Evolutionary conservation across 139 green algal genomes (phyloP).

Genomic region (Dunaliella primolecta): DNA sequence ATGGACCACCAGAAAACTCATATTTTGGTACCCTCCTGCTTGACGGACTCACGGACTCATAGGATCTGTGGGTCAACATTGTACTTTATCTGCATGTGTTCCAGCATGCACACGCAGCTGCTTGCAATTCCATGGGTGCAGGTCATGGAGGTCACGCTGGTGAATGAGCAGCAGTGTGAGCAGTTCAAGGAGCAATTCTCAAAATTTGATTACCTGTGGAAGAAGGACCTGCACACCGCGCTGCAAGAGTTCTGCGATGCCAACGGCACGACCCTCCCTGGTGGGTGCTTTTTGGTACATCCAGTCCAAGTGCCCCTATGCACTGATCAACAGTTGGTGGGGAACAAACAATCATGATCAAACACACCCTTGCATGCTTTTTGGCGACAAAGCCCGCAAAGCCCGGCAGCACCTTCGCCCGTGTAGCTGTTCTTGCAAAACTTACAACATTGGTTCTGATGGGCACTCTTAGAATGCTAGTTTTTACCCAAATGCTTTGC

Average conservation of each 20-base stretch:
- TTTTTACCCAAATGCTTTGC: no score
- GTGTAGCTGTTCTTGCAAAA: no score
- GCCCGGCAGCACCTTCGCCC: no score
- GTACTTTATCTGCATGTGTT: not conserved
- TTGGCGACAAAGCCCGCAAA: no score
- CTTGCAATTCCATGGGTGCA: slow-evolving; percentile 6
- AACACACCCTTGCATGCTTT: no score
- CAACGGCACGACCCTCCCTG: slow-evolving; percentile 19
- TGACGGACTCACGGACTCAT: not conserved
- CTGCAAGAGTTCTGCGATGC: slow-evolving; percentile 56
- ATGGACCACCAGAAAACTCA: not conserved
- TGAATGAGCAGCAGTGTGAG: slow-evolving; percentile 72
- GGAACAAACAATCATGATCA: no score
- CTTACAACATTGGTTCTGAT: no score
- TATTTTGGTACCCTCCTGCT: slow-evolving; percentile 16
- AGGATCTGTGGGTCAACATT: not conserved
- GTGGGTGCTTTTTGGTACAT: not conserved
- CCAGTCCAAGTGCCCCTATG: no score
- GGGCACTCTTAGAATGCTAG: no score
- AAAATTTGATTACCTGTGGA: slow-evolving; percentile 81
- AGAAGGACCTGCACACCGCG: slow-evolving; percentile 55
- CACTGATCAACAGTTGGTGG: no score
- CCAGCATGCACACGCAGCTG: not conserved
- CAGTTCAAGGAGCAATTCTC: slow-evolving; percentile 71
- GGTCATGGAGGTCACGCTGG: slow-evolving; percentile 56